Percentiles rank a stretch among this genome's conserved stretches.
phyloP scores from a whole-genome alignment of 352 stramenopile species.

The Globisporangium canariense region DNA sequence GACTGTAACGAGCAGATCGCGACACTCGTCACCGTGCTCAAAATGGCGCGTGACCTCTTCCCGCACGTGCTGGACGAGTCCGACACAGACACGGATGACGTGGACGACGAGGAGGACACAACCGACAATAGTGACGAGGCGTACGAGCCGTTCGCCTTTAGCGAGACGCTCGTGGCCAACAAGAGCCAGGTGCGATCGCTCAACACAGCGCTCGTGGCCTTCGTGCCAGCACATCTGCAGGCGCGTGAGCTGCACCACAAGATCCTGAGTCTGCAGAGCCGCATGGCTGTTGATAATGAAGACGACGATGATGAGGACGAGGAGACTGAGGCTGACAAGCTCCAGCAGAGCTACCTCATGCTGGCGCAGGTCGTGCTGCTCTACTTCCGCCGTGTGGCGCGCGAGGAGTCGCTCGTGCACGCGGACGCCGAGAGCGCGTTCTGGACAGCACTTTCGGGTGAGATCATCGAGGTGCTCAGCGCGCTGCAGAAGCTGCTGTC shows the following conservation, averaged over 20 bases:
- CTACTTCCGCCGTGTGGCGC: slow-evolving; percentile 78
- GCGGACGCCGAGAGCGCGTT: slow-evolving; percentile 41
- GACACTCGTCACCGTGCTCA: slow-evolving; percentile 52
- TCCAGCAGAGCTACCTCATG: slow-evolving; percentile 80
- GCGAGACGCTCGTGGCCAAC: slow-evolving; percentile 28
- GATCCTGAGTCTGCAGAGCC: slow-evolving; percentile 49
- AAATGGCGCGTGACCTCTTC: slow-evolving; percentile 60
- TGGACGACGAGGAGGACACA: slow-evolving; percentile 61
- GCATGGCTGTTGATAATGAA: slow-evolving; percentile 22
- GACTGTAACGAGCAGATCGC: slow-evolving; percentile 56
- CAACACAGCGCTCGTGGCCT: slow-evolving; percentile 61
- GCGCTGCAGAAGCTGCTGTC: slow-evolving; percentile 81
- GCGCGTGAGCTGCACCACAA: slow-evolving; percentile 66
- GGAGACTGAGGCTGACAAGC: slow-evolving; percentile 35
- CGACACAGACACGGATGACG: slow-evolving; percentile 68
- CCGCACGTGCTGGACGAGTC: slow-evolving; percentile 65
- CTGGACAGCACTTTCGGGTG: slow-evolving; percentile 46
- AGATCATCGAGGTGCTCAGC: slow-evolving; percentile 74
- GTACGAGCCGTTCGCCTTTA: slow-evolving; percentile 51
- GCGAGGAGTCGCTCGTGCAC: slow-evolving; percentile 50
- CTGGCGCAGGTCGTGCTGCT: slow-evolving; percentile 75
- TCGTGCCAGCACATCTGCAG: slow-evolving; percentile 66
- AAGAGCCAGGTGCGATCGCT: slow-evolving; percentile 46
- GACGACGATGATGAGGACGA: slow-evolving; percentile 29
- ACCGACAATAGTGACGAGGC: slow-evolving; percentile 22